Conservation (phyloP, 1,284 basidiomycete species). For the Pterulicium gracile region DNA sequence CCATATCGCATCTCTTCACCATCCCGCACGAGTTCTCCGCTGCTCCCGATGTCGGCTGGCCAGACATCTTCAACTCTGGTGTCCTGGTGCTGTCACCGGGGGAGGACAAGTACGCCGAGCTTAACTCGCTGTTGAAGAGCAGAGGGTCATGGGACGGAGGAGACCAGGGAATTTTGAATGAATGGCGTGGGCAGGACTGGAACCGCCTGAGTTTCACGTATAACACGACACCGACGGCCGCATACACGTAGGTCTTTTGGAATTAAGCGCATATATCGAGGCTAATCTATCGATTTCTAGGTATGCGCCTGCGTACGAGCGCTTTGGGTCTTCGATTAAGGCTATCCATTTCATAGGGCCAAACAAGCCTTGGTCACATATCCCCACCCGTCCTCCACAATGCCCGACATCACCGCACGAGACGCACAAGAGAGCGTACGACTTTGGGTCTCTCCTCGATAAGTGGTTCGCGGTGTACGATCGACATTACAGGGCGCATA, state of each 20-base stretch:
- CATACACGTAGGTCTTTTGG: slow-evolving; percentile 71
- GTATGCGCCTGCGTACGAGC: slow-evolving; percentile 91
- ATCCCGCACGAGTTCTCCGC: slow-evolving; percentile 75
- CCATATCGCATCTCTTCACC: slow-evolving; percentile 82
- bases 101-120: slow-evolving; percentile 69
- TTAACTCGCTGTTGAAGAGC: slow-evolving; percentile 57
- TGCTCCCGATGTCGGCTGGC: slow-evolving; percentile 95
- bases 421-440: slow-evolving; percentile 33
- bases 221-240: slow-evolving; percentile 96
- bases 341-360: slow-evolving; percentile 92
- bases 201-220: slow-evolving; percentile 90
- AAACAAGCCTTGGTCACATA: slow-evolving; percentile 85
- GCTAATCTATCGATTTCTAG: slow-evolving; percentile 28
- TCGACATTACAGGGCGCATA: slow-evolving; percentile 61
- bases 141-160: slow-evolving; percentile 95
- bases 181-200: slow-evolving; percentile 85
- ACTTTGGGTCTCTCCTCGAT: slow-evolving; percentile 73
- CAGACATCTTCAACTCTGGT: slow-evolving; percentile 97
- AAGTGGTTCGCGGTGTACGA: slow-evolving; percentile 91
- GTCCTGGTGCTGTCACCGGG: slow-evolving; percentile 83
- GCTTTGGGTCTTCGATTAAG: slow-evolving; percentile 82
- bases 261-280: slow-evolving; percentile 15
- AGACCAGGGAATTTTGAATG: slow-evolving; percentile 93
- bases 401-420: slow-evolving; percentile 14
- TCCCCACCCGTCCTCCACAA: slow-evolving; percentile 55